Base-by-base conservation (phyloP, 176 grass and related monocot genomes). In the Triticum turgidum region DNA sequence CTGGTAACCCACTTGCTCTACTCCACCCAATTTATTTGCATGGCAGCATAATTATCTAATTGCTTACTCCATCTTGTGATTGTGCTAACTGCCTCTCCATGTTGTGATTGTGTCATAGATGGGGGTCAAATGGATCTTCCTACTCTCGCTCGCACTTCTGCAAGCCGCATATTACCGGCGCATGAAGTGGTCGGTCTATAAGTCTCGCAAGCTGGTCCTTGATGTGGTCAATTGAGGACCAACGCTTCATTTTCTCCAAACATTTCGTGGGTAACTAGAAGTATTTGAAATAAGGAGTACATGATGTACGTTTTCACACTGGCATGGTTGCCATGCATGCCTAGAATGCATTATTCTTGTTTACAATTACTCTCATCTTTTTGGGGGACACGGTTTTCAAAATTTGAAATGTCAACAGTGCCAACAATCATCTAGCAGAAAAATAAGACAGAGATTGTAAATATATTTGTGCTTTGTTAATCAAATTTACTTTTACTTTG, bases 51-150 rank as follows among this genome's bases (percentile, higher is more conserved):
- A 7, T 54, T 52, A n/a, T 66, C 24, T 78, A 61, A 80, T 52
- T 38, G 4, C 61, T 67, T 76, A 73, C 70, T 84, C 65, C 21
- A 20, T 39, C 25, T 20, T 61, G 13, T 25, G 34, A 35, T 77
- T 77, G 29, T 67, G 71, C 37, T 45, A 42, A 79, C 29, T 25
- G 14, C 59, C 54, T 75, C 69, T 84, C 63, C 25, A 17, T 49
- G 17, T 18, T 59, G 11, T 24, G 32, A 32, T 78, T 78, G 33
- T 69, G 65, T 3, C 69, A 0, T 73, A 95, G 93, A 95, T 95
- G 93, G 93, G 93, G 35, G 91, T 96, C 76, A 99, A 99, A 88
- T 99, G 97, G 97, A 99, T 99, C 42, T 99, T 99, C 47, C 87
- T 99, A 84, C 77, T 99, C 15, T 97, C 94, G n/a, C 90, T 99